A percentile compares a stretch with the other conserved stretches of the same genome.
phyloP scores from a whole-genome alignment of 805 yeast genomes.

The Brettanomyces nanus region DNA sequence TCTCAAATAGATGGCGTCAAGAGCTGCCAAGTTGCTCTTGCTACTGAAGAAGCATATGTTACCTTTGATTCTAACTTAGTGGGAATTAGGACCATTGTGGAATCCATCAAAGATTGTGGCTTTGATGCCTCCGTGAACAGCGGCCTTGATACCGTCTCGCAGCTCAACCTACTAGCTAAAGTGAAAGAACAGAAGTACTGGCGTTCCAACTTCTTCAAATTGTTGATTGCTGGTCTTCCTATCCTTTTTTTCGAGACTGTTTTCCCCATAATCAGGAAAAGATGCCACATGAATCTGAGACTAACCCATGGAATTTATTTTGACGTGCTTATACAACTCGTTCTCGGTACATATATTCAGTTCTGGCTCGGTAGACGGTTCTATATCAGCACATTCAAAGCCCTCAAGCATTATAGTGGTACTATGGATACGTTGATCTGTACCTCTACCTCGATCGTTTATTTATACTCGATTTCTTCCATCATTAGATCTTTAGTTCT shows the following conservation, averaged over 20 bases:
- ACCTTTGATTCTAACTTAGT: conserved; percentile 39
- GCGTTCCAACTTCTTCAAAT: conserved; percentile 45
- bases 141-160: conserved; percentile 54
- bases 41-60: conserved; percentile 48
- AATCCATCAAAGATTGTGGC: conserved; percentile 41
- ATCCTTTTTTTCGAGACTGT: conserved; percentile 45
- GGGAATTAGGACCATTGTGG: conserved; percentile 61
- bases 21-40: conserved; percentile 39
- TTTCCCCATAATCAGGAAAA: conserved; percentile 30
- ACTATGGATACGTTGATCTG: conserved; percentile 92
- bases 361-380: conserved; percentile 62
- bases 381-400: conserved; percentile 53
- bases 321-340: conserved; percentile 53
- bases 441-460: conserved; percentile 75
- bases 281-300: conserved; percentile 12
- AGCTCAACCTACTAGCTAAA: conserved; percentile 59
- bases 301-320: conserved; percentile 51
- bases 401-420: conserved; percentile 61
- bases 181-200: conserved; percentile 67
- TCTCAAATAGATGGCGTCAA: conserved; percentile 37
- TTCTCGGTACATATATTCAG: conserved; percentile 52
- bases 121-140: conserved; percentile 42
- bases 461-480: conserved; percentile 60
- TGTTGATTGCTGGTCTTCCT: conserved; percentile 56
- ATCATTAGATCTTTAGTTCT: conserved; percentile 39